Percentiles rank a stretch among this genome's conserved stretches.
phyloP scores from a whole-genome alignment of 164 flowering plant genomes.

The Annona cherimola region DNA sequence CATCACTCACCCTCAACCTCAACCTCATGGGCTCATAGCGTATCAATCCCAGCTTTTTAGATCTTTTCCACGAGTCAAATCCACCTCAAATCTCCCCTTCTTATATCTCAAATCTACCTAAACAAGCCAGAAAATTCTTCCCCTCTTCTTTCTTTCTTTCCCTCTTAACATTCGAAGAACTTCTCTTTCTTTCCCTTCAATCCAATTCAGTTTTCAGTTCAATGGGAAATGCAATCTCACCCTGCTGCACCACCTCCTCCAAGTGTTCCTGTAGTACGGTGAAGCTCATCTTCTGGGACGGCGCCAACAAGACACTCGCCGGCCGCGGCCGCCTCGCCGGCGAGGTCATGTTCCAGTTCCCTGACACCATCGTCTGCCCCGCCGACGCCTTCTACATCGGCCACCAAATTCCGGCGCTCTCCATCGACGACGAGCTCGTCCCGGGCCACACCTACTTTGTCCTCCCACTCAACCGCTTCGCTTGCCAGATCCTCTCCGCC shows the following conservation, averaged over 20 bases:
- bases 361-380: slow-evolving; percentile 68
- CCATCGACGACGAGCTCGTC: slow-evolving; percentile 45
- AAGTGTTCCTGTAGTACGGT: slow-evolving; percentile 10
- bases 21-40: too few species aligned
- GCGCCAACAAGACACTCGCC: slow-evolving; percentile 35
- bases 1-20: background rate
- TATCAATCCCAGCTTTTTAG: too few species aligned
- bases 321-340: slow-evolving; percentile 54
- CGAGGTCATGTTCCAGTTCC: slow-evolving; percentile 81
- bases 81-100: background rate
- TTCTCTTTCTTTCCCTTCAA: background rate
- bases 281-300: slow-evolving; percentile 60
- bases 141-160: background rate
- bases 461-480: slow-evolving; percentile 62
- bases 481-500: slow-evolving; percentile 37
- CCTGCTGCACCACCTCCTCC: slow-evolving; percentile 20
- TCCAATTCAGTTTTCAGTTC: too few species aligned
- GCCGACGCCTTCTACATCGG: slow-evolving; percentile 89
- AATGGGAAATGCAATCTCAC: slow-evolving; percentile 4
- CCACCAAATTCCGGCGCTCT: slow-evolving; percentile 53
- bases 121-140: background rate
- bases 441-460: slow-evolving; percentile 67
- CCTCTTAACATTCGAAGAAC: background rate
- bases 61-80: background rate
- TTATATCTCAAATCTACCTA: too few species aligned